A percentile compares a stretch with the other conserved stretches of the same genome.
Conservation (phyloP, 768 basidiomycete genomes). For the Polyporus arcularius region DNA sequence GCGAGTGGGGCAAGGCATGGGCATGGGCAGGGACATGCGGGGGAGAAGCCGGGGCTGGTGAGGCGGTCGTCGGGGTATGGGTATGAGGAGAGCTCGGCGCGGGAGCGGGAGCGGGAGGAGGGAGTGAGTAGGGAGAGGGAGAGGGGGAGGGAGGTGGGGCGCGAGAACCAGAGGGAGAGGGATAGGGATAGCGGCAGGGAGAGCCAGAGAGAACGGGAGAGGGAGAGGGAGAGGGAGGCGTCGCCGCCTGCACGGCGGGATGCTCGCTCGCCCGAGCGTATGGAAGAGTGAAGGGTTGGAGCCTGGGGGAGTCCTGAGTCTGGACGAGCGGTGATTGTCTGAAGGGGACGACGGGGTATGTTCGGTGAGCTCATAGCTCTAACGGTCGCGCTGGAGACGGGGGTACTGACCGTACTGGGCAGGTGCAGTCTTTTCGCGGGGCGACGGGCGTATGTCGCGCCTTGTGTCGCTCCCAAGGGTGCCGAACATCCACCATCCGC, state of each 20-base stretch:
- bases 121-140: neutral
- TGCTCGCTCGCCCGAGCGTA: constrained; percentile 16
- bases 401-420: too few species aligned
- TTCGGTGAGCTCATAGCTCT: neutral
- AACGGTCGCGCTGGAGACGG: neutral
- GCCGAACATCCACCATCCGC: too few species aligned
- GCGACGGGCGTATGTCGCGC: neutral
- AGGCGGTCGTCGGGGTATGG: constrained; percentile 10
- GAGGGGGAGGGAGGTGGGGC: constrained; percentile 7
- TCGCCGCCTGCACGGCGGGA: constrained; percentile 9
- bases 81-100: neutral
- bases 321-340: neutral
- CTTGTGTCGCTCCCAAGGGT: neutral
- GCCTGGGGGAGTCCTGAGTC: neutral
- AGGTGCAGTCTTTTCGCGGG: too few species aligned
- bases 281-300: constrained; percentile 3
- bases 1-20: neutral
- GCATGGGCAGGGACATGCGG: neutral
- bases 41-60: constrained; percentile 5
- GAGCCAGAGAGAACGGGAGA: constrained; percentile 7
- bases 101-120: constrained; percentile 1
- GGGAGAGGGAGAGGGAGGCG: constrained; percentile 12
- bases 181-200: constrained; percentile 9
- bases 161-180: constrained; percentile 1
- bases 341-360: neutral